Base-by-base conservation (phyloP, 192 early-diverging fungal species). In the Backusella liffmaniae region DNA sequence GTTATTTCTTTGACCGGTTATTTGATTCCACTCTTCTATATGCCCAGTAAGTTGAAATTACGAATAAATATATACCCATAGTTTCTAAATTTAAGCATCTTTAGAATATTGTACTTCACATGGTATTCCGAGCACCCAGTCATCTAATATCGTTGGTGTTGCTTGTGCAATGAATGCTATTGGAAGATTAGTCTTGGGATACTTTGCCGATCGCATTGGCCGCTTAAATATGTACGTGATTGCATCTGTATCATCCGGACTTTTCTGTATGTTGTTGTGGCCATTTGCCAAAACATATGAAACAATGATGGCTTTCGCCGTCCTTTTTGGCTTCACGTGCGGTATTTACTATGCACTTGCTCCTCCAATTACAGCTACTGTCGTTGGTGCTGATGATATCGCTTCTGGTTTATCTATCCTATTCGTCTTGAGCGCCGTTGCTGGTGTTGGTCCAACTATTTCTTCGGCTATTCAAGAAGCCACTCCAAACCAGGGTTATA, bases 21-120 rank as follows among this genome's bases (percentile, higher is more conserved):
- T 69, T 76, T 86, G 56, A 75, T 85, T 41, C 85, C 85, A 1
- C 79, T 83, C 35, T 81, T 76, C 41, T 82, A 70, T 71, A 41
- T 87, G 15, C 78, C 81, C 13, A 73, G 80, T 78, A 76, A 77
- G 77, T 39, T n/a, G 46, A 49, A 10, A 13, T 13, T 21, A 32
- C 49, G 23, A 42, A 4, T 36, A 26, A n/a, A 42, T 41, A 35
- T 13, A 66, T 30, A 4, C 21, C 36, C 56, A 62, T 26, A 62
- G 4, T 62, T 29, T 29, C 26, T 62, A 29, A 13, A 0, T 66
- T 30, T 75, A 2, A 35, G 15, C 21, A 46, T 46, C 37, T 75
- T 3, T 76, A 82, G 80, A 72, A 32, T 82, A 75, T 29, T 76
- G 67, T 32, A 23, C 46, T 16, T 35, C 73, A 7, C 18, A 70